Evolutionary conservation across 176 grass and related monocot species (phyloP).

Genomic region (Musa beccarii): DNA sequence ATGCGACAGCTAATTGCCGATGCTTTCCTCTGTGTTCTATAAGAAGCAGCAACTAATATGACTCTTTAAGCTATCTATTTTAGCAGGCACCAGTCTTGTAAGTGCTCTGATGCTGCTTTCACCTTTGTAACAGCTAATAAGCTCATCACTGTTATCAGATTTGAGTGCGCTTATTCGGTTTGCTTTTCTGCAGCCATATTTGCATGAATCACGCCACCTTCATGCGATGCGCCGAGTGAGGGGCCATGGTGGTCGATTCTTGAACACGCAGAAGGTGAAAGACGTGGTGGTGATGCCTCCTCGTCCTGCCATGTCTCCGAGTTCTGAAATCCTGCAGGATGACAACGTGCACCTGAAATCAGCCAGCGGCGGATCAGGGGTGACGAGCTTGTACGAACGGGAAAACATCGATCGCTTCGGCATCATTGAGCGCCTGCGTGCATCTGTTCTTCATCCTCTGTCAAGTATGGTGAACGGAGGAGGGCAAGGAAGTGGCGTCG

Average conservation of each 20-base stretch:
- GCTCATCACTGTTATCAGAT: neutral
- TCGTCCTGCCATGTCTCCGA: slow-evolving; percentile 26
- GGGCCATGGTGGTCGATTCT: slow-evolving; percentile 75
- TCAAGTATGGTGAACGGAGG: slow-evolving; percentile 50
- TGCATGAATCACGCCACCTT: slow-evolving; percentile 86
- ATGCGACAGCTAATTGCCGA: no score
- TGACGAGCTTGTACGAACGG: slow-evolving; percentile 41
- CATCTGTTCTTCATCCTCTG: slow-evolving; percentile 54
- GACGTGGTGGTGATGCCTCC: slow-evolving; percentile 3
- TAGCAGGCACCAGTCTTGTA: no score
- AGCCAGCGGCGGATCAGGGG: slow-evolving; percentile 46
- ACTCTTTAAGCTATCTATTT: no score
- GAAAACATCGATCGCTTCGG: slow-evolving; percentile 32
- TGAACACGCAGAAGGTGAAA: slow-evolving; percentile 56
- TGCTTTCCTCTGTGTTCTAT: no score
- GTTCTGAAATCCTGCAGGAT: slow-evolving; percentile 44
- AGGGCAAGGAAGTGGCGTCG: slow-evolving; percentile 15
- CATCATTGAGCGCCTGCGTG: slow-evolving; percentile 40
- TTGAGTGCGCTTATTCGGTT: neutral
- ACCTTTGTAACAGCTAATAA: no score
- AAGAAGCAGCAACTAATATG: no score
- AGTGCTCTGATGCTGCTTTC: no score
- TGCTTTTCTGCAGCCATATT: slow-evolving; percentile 51
- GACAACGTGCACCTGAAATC: slow-evolving; percentile 42
- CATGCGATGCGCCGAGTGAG: slow-evolving; percentile 78